Evolutionary conservation across 805 yeast genomes (phyloP).

Genomic region (Osmozyma mogii): DNA sequence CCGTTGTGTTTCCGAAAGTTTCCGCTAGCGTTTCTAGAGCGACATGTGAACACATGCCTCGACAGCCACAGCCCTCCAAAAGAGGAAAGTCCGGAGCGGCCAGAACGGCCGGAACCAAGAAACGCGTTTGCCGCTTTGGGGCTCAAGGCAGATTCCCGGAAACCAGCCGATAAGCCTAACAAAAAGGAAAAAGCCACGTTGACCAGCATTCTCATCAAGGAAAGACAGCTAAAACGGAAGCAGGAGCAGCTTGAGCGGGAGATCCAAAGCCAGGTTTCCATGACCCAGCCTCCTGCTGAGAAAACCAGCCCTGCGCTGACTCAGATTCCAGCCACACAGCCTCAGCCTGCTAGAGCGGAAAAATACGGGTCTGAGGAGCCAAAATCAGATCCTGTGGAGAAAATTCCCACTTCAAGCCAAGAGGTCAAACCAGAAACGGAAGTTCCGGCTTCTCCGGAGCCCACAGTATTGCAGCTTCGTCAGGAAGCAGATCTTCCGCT

Average conservation of each 20-base stretch:
- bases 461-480: no score
- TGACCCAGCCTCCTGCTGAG: no score
- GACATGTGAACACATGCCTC: constrained; percentile 34
- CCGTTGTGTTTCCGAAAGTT: constrained; percentile 29
- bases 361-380: no score
- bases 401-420: no score
- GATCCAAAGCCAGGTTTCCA: constrained; percentile 1
- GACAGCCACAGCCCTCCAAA: constrained; percentile 19
- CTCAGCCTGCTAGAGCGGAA: no score
- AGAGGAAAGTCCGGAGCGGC: constrained; percentile 4
- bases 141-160: constrained; percentile 21
- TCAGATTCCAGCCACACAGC: no score
- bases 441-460: no score
- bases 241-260: constrained; percentile 10
- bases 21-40: constrained; percentile 20
- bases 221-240: constrained; percentile 17
- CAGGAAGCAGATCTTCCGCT: constrained; percentile 23
- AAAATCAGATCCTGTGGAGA: no score
- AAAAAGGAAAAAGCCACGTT: constrained; percentile 23
- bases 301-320: no score
- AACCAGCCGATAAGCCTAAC: constrained; percentile 9
- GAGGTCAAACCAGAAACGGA: no score
- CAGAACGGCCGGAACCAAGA: constrained; percentile 1
- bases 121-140: constrained; percentile 27
- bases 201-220: constrained; percentile 28